These are phyloP conservation scores for Heliamphora exappendiculata DNA, from an alignment of 148 eudicot species.

Conservation along the genomic window DNA sequence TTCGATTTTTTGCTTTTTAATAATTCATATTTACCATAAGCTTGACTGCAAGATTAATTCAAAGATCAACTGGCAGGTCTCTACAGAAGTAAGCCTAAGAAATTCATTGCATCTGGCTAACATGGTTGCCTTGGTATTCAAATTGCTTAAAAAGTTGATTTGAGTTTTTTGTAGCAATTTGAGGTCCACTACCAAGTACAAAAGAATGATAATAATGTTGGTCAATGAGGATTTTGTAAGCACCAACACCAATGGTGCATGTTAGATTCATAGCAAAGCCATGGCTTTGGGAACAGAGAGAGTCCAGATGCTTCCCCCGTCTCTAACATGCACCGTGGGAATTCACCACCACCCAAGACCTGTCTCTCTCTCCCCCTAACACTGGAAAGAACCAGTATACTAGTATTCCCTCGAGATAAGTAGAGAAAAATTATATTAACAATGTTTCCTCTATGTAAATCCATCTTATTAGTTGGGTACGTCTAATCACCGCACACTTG, in stretches of 20 bases:
- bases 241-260: slow-evolving; percentile 30
- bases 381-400: slow-evolving; percentile 11
- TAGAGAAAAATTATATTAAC: no score
- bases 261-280: slow-evolving; percentile 9
- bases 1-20: no score
- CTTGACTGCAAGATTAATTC: no score
- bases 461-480: no score
- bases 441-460: no score
- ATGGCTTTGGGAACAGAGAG: slow-evolving; percentile 18
- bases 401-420: no score
- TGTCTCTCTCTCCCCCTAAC: slow-evolving; percentile 35
- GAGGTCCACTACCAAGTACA: slow-evolving; percentile 30
- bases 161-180: slow-evolving; percentile 25
- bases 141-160: slow-evolving; percentile 15
- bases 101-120: background rate
- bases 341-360: slow-evolving; percentile 36
- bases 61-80: slow-evolving; percentile 22
- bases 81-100: background rate
- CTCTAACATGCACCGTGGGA: slow-evolving; percentile 36
- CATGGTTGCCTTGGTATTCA: slow-evolving; percentile 3
- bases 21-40: no score
- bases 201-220: slow-evolving; percentile 36
- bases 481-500: no score
- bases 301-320: slow-evolving; percentile 17
- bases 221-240: slow-evolving; percentile 27